Evolutionary conservation across 768 basidiomycete genomes (phyloP), one percentile per base, ranked within the genome.

Genomic region (Guyanaporus albipodus): DNA sequence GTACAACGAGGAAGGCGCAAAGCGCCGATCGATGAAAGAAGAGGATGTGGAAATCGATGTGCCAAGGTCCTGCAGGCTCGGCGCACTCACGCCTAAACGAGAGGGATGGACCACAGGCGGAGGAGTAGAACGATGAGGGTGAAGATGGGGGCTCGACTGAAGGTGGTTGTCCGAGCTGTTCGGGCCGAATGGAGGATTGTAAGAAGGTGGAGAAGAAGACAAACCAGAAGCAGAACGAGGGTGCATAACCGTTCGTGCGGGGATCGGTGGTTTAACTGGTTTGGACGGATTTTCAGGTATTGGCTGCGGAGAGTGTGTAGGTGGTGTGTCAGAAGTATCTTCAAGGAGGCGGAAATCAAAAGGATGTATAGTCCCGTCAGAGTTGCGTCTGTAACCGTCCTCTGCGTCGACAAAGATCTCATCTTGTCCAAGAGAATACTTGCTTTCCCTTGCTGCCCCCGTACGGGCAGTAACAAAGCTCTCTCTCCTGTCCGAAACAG

Each of bases 391-490:
- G 28, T 37, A 59, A 2, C 55, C 62, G 11, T 62, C 60, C 44
- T 61, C 61, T 34, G 64, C 62, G 23, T 65, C 62, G 26, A 65
- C 54, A 4, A 67, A 55, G 28, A 56, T 28, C 11, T 61, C 59
- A 10, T 60, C 62, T 28, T 57, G 57, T 38, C 57, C 67, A 23
- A 59, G 24, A 21, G 66, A 67, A 44, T 64, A 60, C 38, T 19
- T 64, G 45, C 67, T 66, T 38, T 67, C 66, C 22, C 66, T 57
- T 4, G 48, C 61, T 4, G 18, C 28, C 26, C 53, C 59, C 4
- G 67, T 61, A 38, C 19, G 56, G 23, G 79, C 80, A 6, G 79
- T 80, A 12, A 79, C 70, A 46, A 79, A 82, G 50, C 79, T 82
- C 21, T 78, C 79, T 4, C 77, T 76, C 46, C 76, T 75, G 19